Conservation (phyloP, 2,329 filamentous ascomycete species). For the Claviceps digitariae region DNA sequence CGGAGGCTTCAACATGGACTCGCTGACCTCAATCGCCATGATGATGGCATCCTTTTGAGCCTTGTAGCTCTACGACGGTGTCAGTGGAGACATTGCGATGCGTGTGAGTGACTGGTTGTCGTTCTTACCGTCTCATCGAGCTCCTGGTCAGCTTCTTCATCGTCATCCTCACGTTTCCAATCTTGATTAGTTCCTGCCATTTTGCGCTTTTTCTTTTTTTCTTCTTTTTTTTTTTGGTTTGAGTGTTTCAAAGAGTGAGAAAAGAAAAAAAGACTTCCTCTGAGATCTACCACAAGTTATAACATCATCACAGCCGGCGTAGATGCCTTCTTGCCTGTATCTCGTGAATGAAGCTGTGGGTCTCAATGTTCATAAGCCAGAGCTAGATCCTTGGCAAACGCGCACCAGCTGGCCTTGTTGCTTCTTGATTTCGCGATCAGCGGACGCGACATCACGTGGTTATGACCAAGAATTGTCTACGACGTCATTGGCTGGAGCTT, state of each 20-base stretch:
- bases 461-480: conserved; percentile 9
- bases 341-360: conserved; percentile 1
- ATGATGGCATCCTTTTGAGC: conserved; percentile 94
- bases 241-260: not conserved
- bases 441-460: conserved; percentile 20
- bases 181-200: conserved; percentile 26
- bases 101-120: not conserved
- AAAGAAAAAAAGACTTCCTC: not conserved
- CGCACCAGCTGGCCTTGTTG: not conserved
- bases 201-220: not conserved
- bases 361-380: not conserved
- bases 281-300: not conserved
- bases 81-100: conserved; percentile 1
- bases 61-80: conserved; percentile 58
- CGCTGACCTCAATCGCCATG: conserved; percentile 84
- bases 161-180: conserved; percentile 37
- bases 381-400: not conserved
- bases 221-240: not conserved
- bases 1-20: conserved; percentile 67
- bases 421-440: conserved; percentile 6
- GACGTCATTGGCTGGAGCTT: conserved; percentile 14
- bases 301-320: not conserved
- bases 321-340: not conserved
- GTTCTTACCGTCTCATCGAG: conserved; percentile 46
- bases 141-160: conserved; percentile 49